Conservation (phyloP, 2,329 filamentous ascomycete genomes). For the Fonsecaea nubica region DNA sequence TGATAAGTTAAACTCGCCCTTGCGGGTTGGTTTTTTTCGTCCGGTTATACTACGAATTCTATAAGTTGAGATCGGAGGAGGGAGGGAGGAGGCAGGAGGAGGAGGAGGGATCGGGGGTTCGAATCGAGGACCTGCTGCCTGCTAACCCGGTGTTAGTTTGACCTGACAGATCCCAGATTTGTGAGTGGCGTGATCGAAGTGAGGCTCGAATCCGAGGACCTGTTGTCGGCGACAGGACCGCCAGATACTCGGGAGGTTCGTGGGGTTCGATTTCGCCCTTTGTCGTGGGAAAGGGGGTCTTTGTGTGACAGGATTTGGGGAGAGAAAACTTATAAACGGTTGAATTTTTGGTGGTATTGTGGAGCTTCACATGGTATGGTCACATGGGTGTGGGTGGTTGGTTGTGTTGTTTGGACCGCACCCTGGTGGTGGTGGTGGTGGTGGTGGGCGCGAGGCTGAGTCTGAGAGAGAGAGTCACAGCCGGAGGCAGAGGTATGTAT, state of each 20-base stretch:
- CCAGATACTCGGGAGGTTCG: not conserved
- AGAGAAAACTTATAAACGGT: not conserved
- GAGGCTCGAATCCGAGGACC: not conserved
- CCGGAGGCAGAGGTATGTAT: no score
- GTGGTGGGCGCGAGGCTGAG: no score
- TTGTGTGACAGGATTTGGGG: not conserved
- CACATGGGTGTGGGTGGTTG: not conserved
- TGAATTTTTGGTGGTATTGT: not conserved
- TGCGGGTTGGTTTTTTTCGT: not conserved
- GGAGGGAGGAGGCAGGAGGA: not conserved
- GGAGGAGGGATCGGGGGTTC: not conserved
- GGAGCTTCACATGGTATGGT: no score
- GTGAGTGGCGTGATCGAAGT: no score
- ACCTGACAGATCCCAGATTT: not conserved
- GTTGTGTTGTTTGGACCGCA: not conserved
- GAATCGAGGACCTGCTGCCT: slow-evolving; percentile 2
- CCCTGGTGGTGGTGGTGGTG: not conserved
- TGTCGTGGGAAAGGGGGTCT: slow-evolving; percentile 1
- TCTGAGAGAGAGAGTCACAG: no score
- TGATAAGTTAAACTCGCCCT: not conserved
- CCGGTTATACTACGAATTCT: not conserved
- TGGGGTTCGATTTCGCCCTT: not conserved
- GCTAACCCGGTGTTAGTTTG: not conserved
- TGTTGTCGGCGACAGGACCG: not conserved
- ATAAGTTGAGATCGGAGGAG: not conserved